Conservation (phyloP, 352 stramenopile species). For the Globisporangium acanthophoron region DNA sequence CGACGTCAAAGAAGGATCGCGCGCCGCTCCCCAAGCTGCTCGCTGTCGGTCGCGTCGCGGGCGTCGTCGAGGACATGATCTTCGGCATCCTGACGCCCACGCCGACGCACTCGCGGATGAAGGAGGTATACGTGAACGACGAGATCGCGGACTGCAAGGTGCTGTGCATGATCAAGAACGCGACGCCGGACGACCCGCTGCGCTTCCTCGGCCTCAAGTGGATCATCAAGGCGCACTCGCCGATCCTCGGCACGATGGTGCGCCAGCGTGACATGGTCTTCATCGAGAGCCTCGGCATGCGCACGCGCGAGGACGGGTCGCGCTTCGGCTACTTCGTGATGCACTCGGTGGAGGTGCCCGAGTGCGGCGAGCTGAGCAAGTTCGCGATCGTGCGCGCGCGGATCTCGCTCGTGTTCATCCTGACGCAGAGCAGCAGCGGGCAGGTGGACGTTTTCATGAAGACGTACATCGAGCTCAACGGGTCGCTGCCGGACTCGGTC, state of each 20-base stretch:
- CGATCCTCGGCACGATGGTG: slow-evolving; percentile 20
- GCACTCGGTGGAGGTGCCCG: slow-evolving; percentile 52
- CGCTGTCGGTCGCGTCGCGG: slow-evolving; percentile 30
- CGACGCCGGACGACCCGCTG: slow-evolving; percentile 35
- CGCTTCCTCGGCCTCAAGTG: slow-evolving; percentile 47
- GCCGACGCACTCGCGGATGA: slow-evolving; percentile 22
- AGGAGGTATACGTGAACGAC: slow-evolving; percentile 29
- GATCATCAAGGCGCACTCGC: slow-evolving; percentile 13
- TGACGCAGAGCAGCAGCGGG: slow-evolving; percentile 16
- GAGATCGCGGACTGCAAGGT: slow-evolving; percentile 31
- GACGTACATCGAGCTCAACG: slow-evolving; percentile 32
- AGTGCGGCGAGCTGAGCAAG: slow-evolving; percentile 19
- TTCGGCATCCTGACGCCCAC: slow-evolving; percentile 34
- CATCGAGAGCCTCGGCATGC: slow-evolving; percentile 43
- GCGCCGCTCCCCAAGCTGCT: slow-evolving; percentile 23
- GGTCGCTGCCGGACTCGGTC: slow-evolving; percentile 30
- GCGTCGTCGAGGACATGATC: slow-evolving; percentile 52
- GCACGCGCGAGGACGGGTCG: slow-evolving; percentile 26
- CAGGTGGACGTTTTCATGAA: slow-evolving; percentile 45
- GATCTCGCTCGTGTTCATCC: slow-evolving; percentile 31
- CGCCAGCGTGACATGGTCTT: slow-evolving; percentile 45
- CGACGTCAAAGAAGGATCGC: not conserved
- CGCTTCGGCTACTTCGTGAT: slow-evolving; percentile 52
- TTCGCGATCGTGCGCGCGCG: slow-evolving; percentile 36
- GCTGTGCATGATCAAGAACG: slow-evolving; percentile 24